Evolutionary conservation across 305 asterid genomes (phyloP).

Genomic region (Solanum hybrid): DNA sequence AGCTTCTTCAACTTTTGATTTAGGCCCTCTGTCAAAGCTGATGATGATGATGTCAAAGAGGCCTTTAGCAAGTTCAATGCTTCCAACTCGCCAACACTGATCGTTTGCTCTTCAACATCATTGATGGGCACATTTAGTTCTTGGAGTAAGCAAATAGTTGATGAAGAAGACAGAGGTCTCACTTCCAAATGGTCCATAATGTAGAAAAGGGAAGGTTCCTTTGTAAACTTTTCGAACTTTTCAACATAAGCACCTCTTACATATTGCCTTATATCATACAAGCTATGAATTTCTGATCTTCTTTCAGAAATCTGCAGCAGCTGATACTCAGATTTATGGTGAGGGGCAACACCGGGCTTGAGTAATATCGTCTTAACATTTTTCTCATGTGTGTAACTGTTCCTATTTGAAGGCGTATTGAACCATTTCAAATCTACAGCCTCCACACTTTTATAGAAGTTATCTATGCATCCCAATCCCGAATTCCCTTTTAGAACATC

Average conservation of each 20-base stretch:
- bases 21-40: constrained; percentile 9
- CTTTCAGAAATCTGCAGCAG: background rate
- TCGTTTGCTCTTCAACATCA: constrained; percentile 5
- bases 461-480: no score
- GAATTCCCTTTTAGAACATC: no score
- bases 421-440: background rate
- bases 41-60: constrained; percentile 13
- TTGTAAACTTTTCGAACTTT: background rate
- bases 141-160: constrained; percentile 1
- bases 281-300: background rate
- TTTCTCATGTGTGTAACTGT: background rate
- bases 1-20: background rate
- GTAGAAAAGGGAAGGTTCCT: background rate
- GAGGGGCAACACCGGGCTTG: background rate
- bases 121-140: background rate
- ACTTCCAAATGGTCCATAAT: constrained; percentile 4
- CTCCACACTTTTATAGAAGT: background rate
- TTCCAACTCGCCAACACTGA: background rate
- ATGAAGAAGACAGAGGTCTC: background rate
- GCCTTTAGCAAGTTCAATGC: constrained; percentile 15
- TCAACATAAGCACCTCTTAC: background rate
- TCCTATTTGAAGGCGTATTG: background rate
- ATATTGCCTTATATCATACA: background rate
- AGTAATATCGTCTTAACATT: background rate
- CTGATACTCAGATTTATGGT: background rate